These are phyloP conservation scores for Xylaria sp. DNA, from an alignment of 2,329 filamentous ascomycete species.

Conservation along the genomic window DNA sequence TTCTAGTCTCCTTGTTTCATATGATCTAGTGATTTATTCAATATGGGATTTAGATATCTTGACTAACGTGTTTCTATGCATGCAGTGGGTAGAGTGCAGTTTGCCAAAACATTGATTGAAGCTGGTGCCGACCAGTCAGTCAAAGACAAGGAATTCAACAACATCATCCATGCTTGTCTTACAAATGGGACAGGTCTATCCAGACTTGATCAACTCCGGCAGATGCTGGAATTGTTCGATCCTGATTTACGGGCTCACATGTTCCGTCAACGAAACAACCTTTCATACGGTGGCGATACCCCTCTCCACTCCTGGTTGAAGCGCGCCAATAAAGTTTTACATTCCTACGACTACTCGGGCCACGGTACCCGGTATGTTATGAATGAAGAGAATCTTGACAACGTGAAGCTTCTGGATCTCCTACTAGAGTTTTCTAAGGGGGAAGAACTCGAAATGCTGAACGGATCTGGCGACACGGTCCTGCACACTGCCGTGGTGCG, in stretches of 20 bases:
- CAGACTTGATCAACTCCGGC: constrained; percentile 51
- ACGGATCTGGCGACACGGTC: constrained; percentile 72
- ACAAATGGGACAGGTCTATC: constrained; percentile 41
- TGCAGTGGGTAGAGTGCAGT: constrained; percentile 59
- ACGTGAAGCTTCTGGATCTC: constrained; percentile 57
- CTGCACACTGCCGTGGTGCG: constrained; percentile 66
- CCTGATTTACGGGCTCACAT: constrained; percentile 64
- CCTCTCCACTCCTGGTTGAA: constrained; percentile 71
- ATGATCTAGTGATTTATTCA: neutral
- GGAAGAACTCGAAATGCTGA: constrained; percentile 65
- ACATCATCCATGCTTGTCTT: constrained; percentile 72
- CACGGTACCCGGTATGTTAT: neutral
- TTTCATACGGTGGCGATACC: constrained; percentile 64
- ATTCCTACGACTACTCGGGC: constrained; percentile 9
- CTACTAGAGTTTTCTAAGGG: constrained; percentile 67
- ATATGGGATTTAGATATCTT: neutral
- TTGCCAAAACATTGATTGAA: constrained; percentile 69
- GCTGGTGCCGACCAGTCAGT: constrained; percentile 75
- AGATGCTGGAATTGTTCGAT: constrained; percentile 68
- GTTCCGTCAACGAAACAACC: constrained; percentile 66
- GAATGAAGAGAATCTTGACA: constrained; percentile 42
- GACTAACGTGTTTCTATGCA: neutral
- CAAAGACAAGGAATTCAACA: constrained; percentile 69
- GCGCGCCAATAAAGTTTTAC: constrained; percentile 27
- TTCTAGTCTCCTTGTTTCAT: neutral